These are phyloP conservation scores for Psophocarpus tetragonolobus DNA, from an alignment of 306 rosid genomes.

Conservation along the genomic window DNA sequence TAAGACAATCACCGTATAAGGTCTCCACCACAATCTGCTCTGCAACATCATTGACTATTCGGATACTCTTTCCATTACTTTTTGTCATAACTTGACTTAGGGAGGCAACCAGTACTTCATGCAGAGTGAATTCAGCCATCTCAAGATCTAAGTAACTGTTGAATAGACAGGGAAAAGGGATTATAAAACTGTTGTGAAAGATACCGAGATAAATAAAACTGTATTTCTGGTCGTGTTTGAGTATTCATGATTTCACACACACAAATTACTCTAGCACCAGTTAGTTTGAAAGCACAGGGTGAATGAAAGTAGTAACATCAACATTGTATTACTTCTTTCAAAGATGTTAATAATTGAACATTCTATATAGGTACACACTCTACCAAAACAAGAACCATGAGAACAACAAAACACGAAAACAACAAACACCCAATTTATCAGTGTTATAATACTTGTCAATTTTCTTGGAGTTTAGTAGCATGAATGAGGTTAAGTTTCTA, in stretches of 20 bases:
- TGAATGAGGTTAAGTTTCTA: slow-evolving; percentile 9
- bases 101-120: slow-evolving; percentile 69
- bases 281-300: slow-evolving; percentile 3
- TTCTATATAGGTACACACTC: background rate
- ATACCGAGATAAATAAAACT: slow-evolving; percentile 10
- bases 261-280: background rate
- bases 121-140: slow-evolving; percentile 85
- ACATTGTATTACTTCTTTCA: background rate
- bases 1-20: slow-evolving; percentile 73
- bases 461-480: background rate
- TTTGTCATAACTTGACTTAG: slow-evolving; percentile 75
- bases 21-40: slow-evolving; percentile 58
- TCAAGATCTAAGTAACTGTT: slow-evolving; percentile 81
- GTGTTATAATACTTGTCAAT: background rate
- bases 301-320: slow-evolving; percentile 6
- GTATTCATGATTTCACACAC: background rate
- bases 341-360: background rate
- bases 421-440: background rate
- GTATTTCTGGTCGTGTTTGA: background rate
- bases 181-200: slow-evolving; percentile 9
- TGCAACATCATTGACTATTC: slow-evolving; percentile 61
- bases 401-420: background rate
- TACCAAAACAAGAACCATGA: slow-evolving; percentile 7
- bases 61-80: slow-evolving; percentile 59
- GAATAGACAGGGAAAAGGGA: slow-evolving; percentile 23